Evolutionary conservation across 257 asterid species (phyloP).

Genomic region (Plantago elongata): DNA sequence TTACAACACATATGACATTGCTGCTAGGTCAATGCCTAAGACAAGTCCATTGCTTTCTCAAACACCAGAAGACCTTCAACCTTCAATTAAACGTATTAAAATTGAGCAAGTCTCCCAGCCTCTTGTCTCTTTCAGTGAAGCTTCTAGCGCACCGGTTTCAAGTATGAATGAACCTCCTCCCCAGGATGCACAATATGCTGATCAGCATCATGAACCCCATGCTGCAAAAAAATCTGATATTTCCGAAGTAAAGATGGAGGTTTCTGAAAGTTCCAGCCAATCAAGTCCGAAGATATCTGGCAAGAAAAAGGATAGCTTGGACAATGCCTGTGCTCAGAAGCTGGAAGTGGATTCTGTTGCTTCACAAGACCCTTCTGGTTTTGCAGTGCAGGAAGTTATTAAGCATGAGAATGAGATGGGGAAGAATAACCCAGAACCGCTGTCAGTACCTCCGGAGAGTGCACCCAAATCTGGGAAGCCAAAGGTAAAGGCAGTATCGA

Average conservation of each 20-base stretch:
- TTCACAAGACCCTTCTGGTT: constrained; percentile 38
- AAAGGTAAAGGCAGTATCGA: constrained; percentile 80
- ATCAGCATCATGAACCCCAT: constrained; percentile 34
- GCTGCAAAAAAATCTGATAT: constrained; percentile 44
- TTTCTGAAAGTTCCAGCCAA: constrained; percentile 40
- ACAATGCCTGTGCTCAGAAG: constrained; percentile 32
- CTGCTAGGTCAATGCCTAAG: constrained; percentile 39
- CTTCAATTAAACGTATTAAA: constrained; percentile 79
- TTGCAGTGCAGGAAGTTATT: constrained; percentile 38
- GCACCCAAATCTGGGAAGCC: constrained; percentile 89
- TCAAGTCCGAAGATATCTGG: constrained; percentile 36
- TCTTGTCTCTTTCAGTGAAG: constrained; percentile 43
- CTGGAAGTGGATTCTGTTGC: constrained; percentile 38
- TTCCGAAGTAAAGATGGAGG: constrained; percentile 51
- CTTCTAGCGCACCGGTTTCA: constrained; percentile 35
- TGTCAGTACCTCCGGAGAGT: constrained; percentile 46
- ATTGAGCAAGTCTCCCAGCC: constrained; percentile 64
- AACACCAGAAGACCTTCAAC: constrained; percentile 62
- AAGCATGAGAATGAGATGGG: constrained; percentile 55
- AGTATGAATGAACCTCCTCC: constrained; percentile 40
- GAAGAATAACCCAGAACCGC: constrained; percentile 49
- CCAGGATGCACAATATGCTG: constrained; percentile 34
- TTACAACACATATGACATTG: constrained; percentile 42
- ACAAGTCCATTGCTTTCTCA: constrained; percentile 37
- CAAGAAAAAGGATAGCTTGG: constrained; percentile 38